Conservation (phyloP, 2,329 filamentous ascomycete genomes). For the Epichloe festucae region DNA sequence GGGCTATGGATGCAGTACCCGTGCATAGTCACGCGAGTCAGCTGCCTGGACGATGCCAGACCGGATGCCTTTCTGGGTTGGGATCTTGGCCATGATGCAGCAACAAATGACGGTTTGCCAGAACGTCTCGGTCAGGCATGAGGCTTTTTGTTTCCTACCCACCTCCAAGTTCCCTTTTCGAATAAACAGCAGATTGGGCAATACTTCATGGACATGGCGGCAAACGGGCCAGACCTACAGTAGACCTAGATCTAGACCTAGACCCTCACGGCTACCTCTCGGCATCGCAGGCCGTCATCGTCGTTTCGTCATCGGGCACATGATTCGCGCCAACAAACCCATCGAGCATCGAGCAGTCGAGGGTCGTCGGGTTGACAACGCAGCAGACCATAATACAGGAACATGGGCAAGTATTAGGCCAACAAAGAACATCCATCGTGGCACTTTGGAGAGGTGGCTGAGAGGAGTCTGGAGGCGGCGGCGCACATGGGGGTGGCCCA, state of each 20-base stretch:
- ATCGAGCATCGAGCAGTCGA: not conserved
- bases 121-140: slow-evolving; percentile 1
- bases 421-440: not conserved
- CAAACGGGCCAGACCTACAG: not conserved
- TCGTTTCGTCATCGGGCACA: not conserved
- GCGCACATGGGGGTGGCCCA: no score
- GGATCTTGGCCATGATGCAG: not conserved
- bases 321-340: not conserved
- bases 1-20: not conserved
- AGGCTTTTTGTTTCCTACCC: not conserved
- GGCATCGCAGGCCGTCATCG: not conserved
- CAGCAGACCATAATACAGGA: not conserved
- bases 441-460: not conserved
- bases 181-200: not conserved
- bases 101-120: not conserved
- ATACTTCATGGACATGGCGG: not conserved
- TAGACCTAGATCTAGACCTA: no score
- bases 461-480: no score
- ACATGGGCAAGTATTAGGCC: not conserved
- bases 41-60: not conserved
- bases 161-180: not conserved
- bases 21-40: slow-evolving; percentile 1
- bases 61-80: slow-evolving; percentile 2
- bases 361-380: not conserved
- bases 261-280: not conserved